Evolutionary conservation across 169 alveolate genomes (phyloP).

Genomic region (Eimeria tenella): DNA sequence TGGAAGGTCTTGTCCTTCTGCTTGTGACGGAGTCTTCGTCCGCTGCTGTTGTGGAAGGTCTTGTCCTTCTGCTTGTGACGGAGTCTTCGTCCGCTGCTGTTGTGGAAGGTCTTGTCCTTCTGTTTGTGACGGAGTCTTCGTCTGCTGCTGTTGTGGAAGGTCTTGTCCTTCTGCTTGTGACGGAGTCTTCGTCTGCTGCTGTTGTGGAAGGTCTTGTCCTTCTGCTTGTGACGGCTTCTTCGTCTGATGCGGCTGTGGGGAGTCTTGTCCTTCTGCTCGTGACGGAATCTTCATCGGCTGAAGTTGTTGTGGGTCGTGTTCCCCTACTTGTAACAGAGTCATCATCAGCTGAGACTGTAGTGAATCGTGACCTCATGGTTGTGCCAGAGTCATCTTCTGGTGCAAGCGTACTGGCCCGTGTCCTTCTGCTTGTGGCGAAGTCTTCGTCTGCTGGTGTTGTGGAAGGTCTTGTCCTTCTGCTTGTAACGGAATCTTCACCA

Average conservation of each 20-base stretch:
- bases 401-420: slow-evolving; percentile 6
- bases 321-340: background rate
- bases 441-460: background rate
- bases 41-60: background rate
- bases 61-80: background rate
- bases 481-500: background rate
- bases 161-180: background rate
- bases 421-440: background rate
- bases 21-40: background rate
- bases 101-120: background rate
- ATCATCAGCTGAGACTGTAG: background rate
- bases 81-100: background rate
- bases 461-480: background rate
- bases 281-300: background rate
- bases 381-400: background rate
- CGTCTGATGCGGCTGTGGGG: background rate
- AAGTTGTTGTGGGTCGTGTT: background rate
- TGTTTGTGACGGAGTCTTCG: background rate
- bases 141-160: background rate
- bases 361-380: background rate
- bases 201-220: background rate
- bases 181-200: background rate
- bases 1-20: background rate
- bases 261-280: background rate
- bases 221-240: background rate